Evolutionary conservation across 2,329 filamentous ascomycete species (phyloP).

Genomic region (Exophiala sp.): DNA sequence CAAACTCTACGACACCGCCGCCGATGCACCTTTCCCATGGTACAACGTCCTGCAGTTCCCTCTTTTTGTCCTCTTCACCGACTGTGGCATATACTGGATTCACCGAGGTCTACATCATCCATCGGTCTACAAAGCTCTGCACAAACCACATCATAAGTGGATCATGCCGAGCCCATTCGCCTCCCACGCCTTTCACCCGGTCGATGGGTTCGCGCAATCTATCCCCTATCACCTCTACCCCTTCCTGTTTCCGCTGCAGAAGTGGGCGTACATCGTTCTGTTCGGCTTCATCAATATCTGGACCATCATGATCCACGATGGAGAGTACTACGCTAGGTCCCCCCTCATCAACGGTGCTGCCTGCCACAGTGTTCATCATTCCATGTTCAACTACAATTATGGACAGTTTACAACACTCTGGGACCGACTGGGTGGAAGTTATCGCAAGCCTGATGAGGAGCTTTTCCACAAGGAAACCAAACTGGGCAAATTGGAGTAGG

Average conservation of each 20-base stretch:
- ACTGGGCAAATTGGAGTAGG: constrained; percentile 56
- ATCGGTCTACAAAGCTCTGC: constrained; percentile 72
- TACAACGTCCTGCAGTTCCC: constrained; percentile 83
- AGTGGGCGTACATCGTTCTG: constrained; percentile 75
- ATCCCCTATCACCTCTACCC: constrained; percentile 91
- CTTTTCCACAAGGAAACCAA: constrained; percentile 80
- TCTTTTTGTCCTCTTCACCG: constrained; percentile 80
- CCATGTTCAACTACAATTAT: constrained; percentile 83
- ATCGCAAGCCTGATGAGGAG: constrained; percentile 76
- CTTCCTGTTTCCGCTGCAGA: constrained; percentile 87
- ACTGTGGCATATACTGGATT: constrained; percentile 86
- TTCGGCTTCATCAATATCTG: constrained; percentile 95
- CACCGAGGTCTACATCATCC: constrained; percentile 81
- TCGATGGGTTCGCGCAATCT: constrained; percentile 85
- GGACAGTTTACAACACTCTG: constrained; percentile 90
- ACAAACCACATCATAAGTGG: constrained; percentile 99
- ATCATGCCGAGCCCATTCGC: constrained; percentile 96
- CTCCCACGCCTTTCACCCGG: constrained; percentile 87
- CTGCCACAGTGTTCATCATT: constrained; percentile 86
- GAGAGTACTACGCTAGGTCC: constrained; percentile 86
- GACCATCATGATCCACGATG: constrained; percentile 94
- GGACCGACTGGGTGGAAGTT: constrained; percentile 82
- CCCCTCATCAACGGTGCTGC: constrained; percentile 91
- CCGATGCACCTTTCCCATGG: constrained; percentile 67
- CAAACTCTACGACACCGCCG: constrained; percentile 76